A percentile compares a stretch with the other conserved stretches of the same genome.
Evolutionary conservation across 2,329 filamentous ascomycete species (phyloP).

Genomic region (Colletotrichum truncatum): DNA sequence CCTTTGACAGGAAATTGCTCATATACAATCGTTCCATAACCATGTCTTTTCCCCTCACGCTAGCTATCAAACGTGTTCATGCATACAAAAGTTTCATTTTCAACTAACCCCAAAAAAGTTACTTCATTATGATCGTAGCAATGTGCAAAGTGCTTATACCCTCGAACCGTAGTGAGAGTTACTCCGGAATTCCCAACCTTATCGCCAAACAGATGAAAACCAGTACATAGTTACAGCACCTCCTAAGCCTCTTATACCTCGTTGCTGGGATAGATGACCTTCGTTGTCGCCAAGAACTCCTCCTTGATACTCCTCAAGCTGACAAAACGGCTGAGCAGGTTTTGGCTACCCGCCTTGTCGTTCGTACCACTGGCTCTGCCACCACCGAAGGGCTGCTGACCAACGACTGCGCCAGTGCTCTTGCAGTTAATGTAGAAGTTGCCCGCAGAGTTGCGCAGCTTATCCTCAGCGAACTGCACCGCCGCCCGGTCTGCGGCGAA

Average conservation of each 20-base stretch:
- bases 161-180: neutral
- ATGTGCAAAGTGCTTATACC: neutral
- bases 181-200: constrained; percentile 13
- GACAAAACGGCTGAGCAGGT: constrained; percentile 72
- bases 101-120: neutral
- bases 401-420: constrained; percentile 77
- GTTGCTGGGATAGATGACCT: constrained; percentile 78
- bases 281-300: constrained; percentile 72
- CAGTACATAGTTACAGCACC: neutral
- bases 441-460: constrained; percentile 76
- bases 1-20: constrained; percentile 12
- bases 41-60: neutral
- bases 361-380: constrained; percentile 75
- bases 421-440: constrained; percentile 92
- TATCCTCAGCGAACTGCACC: constrained; percentile 75
- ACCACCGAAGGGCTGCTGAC: constrained; percentile 78
- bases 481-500: constrained; percentile 76
- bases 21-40: neutral
- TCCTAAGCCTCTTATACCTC: constrained; percentile 55
- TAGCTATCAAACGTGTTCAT: neutral
- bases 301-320: constrained; percentile 77
- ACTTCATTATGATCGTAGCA: constrained; percentile 1
- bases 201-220: neutral
- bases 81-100: neutral
- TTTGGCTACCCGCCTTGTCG: constrained; percentile 76